Evolutionary conservation across 805 yeast species (phyloP), one percentile per base, ranked within the genome.

Genomic region (Saccharomycopsis sp.): DNA sequence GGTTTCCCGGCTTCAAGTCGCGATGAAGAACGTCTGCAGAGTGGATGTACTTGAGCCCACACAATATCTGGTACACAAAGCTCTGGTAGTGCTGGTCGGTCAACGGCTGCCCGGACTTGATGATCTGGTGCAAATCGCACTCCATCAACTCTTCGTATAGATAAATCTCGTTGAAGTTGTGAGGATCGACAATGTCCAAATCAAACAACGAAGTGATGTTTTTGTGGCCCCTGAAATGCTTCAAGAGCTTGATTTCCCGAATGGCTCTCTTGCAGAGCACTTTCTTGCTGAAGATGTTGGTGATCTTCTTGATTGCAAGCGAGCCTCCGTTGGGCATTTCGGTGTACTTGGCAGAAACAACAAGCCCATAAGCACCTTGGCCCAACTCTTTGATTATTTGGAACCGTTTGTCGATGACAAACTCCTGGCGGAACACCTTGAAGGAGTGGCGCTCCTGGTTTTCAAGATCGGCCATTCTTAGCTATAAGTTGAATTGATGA

Each of bases 361-460:
- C 98, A 3, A 89, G 80, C 31, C 98, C 98, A 55, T 92, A 92
- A 1, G 98, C 97, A 9, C 98, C 98, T 53, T 92, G 96, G 4
- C 98, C 98, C 30, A 92, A 71, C 52, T 92, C 97, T 54, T 88
- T 84, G 44, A 86, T 85, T 51, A 92, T 71, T 55, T 86, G 84
- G 58, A 89, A 86, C 40, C 96, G 67, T 50, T 75, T 76, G 60
- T 92, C 97, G 43, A 92, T 88, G 32, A 88, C 75, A 59, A 92
- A 92, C 56, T 86, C 95, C 62, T 92, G 98, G 56, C 83, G 83
- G 63, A 75, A 81, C 30, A 82, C 88, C 50, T 77, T 77, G 57
- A 72, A 73, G 10, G 70, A 20, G 20, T 40, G 46, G 31, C 48
- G 45, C 34, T 45, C 42, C 34, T 43, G 46, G 6, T 43, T 39